Evolutionary conservation across 306 rosid species (phyloP).

Genomic region (Heteromeles arbutifolia): DNA sequence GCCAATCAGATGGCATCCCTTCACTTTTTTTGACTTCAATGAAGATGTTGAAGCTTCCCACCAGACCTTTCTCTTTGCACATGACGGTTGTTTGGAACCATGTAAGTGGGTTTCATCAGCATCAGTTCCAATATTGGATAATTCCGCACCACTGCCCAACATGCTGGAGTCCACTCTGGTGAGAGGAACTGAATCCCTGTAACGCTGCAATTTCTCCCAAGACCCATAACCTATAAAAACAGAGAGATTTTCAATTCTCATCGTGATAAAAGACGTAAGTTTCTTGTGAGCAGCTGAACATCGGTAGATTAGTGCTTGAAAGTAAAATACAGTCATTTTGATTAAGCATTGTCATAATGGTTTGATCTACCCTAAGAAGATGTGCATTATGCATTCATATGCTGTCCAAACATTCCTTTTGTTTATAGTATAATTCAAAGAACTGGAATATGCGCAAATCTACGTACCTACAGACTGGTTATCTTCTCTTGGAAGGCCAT

Average conservation of each 20-base stretch:
- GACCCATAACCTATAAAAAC: constrained; percentile 26
- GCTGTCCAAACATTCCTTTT: background rate
- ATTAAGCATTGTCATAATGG: background rate
- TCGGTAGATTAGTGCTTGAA: background rate
- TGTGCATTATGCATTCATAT: background rate
- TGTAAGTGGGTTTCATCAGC: constrained; percentile 30
- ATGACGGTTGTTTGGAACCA: constrained; percentile 37
- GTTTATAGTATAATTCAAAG: background rate
- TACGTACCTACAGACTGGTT: constrained; percentile 24
- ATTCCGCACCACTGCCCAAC: constrained; percentile 16
- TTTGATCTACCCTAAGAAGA: constrained; percentile 3
- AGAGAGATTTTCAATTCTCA: background rate
- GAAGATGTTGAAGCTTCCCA: constrained; percentile 89
- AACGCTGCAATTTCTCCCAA: constrained; percentile 18
- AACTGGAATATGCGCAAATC: background rate
- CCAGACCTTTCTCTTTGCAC: constrained; percentile 68
- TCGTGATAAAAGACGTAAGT: background rate
- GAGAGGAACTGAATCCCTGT: constrained; percentile 25
- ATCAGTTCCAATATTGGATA: constrained; percentile 28
- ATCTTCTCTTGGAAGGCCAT: constrained; percentile 22
- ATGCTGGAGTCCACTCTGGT: constrained; percentile 19
- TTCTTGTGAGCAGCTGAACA: background rate
- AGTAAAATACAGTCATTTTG: background rate
- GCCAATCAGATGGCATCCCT: constrained; percentile 60
- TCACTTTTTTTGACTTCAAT: constrained; percentile 81